These are phyloP conservation scores for Collybia mongolica DNA, from an alignment of 768 basidiomycete genomes.

Conservation along the genomic window DNA sequence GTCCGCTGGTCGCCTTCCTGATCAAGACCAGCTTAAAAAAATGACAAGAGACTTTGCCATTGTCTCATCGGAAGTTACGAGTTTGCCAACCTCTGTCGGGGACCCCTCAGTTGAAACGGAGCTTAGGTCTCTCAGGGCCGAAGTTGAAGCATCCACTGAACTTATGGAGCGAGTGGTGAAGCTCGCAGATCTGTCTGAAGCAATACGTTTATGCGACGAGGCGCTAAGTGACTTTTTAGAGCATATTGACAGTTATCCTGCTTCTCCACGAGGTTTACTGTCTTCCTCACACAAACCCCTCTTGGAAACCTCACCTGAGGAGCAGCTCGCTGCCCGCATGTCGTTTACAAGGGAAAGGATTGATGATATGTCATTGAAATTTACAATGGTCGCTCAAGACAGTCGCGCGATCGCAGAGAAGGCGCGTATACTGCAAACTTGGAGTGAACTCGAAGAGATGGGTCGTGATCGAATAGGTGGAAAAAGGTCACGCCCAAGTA, in stretches of 20 bases:
- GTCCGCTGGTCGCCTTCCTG: constrained; percentile 49
- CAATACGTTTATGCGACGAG: constrained; percentile 61
- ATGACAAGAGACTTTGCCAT: constrained; percentile 46
- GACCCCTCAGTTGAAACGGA: constrained; percentile 51
- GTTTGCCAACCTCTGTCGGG: constrained; percentile 42
- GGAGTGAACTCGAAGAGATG: constrained; percentile 83
- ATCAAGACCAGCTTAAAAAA: constrained; percentile 40
- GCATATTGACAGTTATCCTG: constrained; percentile 83
- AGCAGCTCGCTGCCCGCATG: constrained; percentile 63
- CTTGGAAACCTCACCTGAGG: constrained; percentile 51
- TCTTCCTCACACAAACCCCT: constrained; percentile 48
- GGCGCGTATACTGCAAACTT: constrained; percentile 72
- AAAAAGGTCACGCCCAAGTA: constrained; percentile 62
- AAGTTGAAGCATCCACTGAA: constrained; percentile 50
- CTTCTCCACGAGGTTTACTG: constrained; percentile 47
- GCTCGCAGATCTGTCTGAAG: constrained; percentile 52
- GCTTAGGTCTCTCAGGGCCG: constrained; percentile 56
- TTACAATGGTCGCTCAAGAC: constrained; percentile 52
- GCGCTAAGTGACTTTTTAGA: constrained; percentile 83
- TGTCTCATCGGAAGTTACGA: constrained; percentile 43
- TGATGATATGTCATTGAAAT: constrained; percentile 41
- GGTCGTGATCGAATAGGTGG: constrained; percentile 62
- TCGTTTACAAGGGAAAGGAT: constrained; percentile 59
- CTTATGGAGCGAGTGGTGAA: constrained; percentile 50
- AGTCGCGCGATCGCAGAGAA: constrained; percentile 57